Base-by-base conservation (phyloP, 768 basidiomycete species). In the Mycena albidolilacea region DNA sequence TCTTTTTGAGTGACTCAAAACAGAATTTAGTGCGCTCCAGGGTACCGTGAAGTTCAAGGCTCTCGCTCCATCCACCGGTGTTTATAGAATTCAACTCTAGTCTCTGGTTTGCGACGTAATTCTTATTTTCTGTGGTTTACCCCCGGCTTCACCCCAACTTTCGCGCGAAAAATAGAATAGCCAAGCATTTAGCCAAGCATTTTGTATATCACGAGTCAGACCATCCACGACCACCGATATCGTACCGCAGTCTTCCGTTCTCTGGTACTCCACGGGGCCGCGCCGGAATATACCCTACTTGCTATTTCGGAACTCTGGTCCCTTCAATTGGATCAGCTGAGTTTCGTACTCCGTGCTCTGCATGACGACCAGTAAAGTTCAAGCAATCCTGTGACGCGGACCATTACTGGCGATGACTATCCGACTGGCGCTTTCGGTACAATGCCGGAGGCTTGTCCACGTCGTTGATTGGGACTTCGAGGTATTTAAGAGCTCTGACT, bases 391-490 rank as follows among this genome's bases (percentile, higher is more conserved):
- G 60, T 61, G 60, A 61, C n/a, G 55, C 55, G 35, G 55, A 61
- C 38, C 43, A 61, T 61, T 61, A 9, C 62, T 63, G 37, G 44
- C 62, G 44, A 63, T 30, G 43, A 46, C 62, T 63, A 63, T 63
- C 62, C 62, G 62, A 63, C 43, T 35, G 44, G 62, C 35, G 62
- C 21, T 17, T 44, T 63, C 62, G 62, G 62, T 48, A 30, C 62
- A 63, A 63, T 48, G n/a, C 62, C 62, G 62, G 62, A 63, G 43
- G 44, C 62, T 63, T 48, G 30, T 63, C 46, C 39, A 43, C 59
- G 59, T 63, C 43, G 23, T 35, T 30, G 41, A 44, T 48, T 30
- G 62, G 15, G 37, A 38, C 44, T 12, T 48, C 46, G n/a, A 48
- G 39, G 59, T 60, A 60, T 60, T 60, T 60, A 63, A 63, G 62